Base-by-base conservation (phyloP, 164 flowering plant genomes). In the Kingdonia uniflora region DNA sequence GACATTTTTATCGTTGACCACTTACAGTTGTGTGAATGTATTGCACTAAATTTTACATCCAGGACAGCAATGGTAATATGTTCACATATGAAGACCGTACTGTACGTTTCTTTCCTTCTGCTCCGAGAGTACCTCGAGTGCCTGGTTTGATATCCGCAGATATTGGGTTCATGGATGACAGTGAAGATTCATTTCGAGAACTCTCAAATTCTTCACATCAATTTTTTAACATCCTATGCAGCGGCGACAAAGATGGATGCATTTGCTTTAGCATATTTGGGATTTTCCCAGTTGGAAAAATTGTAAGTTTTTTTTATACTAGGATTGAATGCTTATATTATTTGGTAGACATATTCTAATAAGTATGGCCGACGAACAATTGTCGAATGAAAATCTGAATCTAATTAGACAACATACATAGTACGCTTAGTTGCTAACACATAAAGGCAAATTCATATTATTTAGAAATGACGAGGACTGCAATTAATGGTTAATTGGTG, bases 201-300 rank as follows among this genome's bases (percentile, higher is more conserved):
- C 59, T 87, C 38, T 82, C 84, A 54, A 76, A 73, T 68, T 79
- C 94, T 56, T 75, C 95, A 38, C 74, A 69, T 59, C 94, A 82
- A 60, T 74, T 78, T 17, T 88, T 87, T 54, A 85, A 81, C 63
- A 80, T 87, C 56, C 71, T 92, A 24, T 85, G 94, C 64, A 88
- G 96, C 69, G 96, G 85, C 56, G 96, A 88, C 61, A 78, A 67
- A 61, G 94, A 80, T 70, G 98, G 98, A 60, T 72, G 51, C 73
- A 78, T 92, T 54, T 82, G 90, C 77, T 85, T 92, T 55, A 80
- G 74, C 58, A 92, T 92, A 67, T 85, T 92, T 84, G 98, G 96
- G 52, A 82, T 88, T 73, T 84, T 92, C 55, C 94, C 82, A 11
- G 78, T 92, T 21, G 96, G 87, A 58, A 80, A 77, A 67, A 66